Conservation (phyloP, 1,284 basidiomycete species). For the Malassezia dermatis region DNA sequence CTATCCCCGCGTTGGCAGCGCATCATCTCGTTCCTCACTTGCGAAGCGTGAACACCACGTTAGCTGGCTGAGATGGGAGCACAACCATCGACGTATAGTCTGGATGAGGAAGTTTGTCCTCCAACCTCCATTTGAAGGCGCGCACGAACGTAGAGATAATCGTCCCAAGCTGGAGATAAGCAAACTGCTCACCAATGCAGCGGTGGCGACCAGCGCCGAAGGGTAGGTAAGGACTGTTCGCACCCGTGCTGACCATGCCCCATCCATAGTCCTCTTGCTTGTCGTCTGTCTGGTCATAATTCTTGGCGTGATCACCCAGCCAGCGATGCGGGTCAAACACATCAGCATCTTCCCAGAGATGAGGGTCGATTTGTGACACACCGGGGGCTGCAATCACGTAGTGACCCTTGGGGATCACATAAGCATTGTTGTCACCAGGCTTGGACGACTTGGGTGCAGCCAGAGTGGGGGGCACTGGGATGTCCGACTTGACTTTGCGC, state of each 20-base stretch:
- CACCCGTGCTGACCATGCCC: constrained; percentile 57
- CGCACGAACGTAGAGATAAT: constrained; percentile 72
- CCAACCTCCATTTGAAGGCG: constrained; percentile 63
- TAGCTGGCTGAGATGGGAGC: constrained; percentile 51
- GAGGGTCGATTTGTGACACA: constrained; percentile 76
- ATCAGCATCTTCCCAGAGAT: constrained; percentile 58
- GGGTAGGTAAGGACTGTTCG: constrained; percentile 63
- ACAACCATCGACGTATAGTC: constrained; percentile 76
- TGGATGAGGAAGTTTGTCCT: constrained; percentile 60
- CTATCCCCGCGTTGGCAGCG: not conserved
- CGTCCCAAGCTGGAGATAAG: constrained; percentile 82
- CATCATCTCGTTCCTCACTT: not conserved
- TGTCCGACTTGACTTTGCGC: constrained; percentile 76
- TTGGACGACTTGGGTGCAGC: constrained; percentile 27
- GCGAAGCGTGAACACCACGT: constrained; percentile 14
- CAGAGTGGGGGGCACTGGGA: constrained; percentile 70
- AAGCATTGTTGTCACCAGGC: constrained; percentile 53
- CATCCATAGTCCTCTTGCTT: constrained; percentile 94
- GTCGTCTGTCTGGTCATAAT: constrained; percentile 62
- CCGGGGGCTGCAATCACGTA: constrained; percentile 82
- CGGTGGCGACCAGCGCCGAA: constrained; percentile 85
- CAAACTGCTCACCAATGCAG: constrained; percentile 95
- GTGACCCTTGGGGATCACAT: constrained; percentile 82
- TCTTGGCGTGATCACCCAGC: constrained; percentile 49
- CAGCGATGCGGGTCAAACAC: constrained; percentile 73